Conservation (phyloP, 2,329 filamentous ascomycete species). For the Aspergillus versicolor region DNA sequence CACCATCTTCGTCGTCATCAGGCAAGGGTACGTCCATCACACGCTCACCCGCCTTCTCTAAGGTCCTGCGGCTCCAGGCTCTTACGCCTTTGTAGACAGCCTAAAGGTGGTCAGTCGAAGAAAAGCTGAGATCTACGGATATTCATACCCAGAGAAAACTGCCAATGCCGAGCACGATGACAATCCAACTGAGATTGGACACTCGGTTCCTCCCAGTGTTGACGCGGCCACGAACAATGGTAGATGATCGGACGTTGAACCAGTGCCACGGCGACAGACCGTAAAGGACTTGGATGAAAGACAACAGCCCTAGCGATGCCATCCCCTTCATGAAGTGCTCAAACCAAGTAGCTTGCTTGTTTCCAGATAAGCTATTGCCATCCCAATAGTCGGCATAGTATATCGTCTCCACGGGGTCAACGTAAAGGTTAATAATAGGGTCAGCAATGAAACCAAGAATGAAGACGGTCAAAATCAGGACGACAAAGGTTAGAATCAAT, state of each 20-base stretch:
- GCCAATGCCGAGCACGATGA: slow-evolving; percentile 75
- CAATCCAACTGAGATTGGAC: slow-evolving; percentile 74
- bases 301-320: slow-evolving; percentile 82
- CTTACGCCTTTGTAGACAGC: slow-evolving; percentile 80
- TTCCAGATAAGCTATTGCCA: slow-evolving; percentile 35
- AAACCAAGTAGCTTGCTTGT: slow-evolving; percentile 64
- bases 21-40: slow-evolving; percentile 70
- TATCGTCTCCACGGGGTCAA: slow-evolving; percentile 71
- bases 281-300: slow-evolving; percentile 77
- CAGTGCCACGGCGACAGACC: slow-evolving; percentile 73
- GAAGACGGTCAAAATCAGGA: slow-evolving; percentile 74
- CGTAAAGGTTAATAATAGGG: slow-evolving; percentile 83
- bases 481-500: slow-evolving; percentile 66
- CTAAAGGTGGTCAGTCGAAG: slow-evolving; percentile 43
- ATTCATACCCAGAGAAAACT: slow-evolving; percentile 72
- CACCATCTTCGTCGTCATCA: slow-evolving; percentile 59
- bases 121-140: not conserved
- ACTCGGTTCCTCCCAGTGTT: slow-evolving; percentile 73
- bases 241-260: slow-evolving; percentile 68
- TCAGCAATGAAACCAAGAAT: slow-evolving; percentile 87
- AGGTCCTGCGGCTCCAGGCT: slow-evolving; percentile 67
- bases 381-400: slow-evolving; percentile 48
- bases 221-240: slow-evolving; percentile 53
- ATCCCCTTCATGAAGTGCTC: slow-evolving; percentile 88
- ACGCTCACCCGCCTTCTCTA: slow-evolving; percentile 74